Evolutionary conservation across 177 flowering plant species (phyloP), one percentile per base, ranked within the genome.

Genomic region (Tripterygium wilfordii): DNA sequence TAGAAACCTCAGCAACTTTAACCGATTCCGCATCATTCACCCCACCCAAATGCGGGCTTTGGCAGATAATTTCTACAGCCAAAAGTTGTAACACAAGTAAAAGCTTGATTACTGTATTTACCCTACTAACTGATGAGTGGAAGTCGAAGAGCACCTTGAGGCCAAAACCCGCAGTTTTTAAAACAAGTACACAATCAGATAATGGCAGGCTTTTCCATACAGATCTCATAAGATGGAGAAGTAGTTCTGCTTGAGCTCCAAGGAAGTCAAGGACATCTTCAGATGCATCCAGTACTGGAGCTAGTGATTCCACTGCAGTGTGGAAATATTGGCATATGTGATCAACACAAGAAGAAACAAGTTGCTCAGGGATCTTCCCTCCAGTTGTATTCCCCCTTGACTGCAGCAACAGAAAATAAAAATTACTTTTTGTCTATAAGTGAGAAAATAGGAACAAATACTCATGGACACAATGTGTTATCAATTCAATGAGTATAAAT

Each of bases 211-310:
- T 63, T 60, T 60, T 63, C 18, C 35, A 32, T 22, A 49, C 45
- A 42, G 56, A 60, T 64, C 69, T 79, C 36, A 72, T 35, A 35
- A 86, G 78, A 63, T 52, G 62, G 33, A 84, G 71, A 33, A 92
- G 76, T 15, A 92, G 50, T 56, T 88, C 88, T 45, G 70, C 68
- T 74, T 77, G 85, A 17, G 83, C 75, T 20, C 68, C 66, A 53
- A 86, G 69, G 51, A 68, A 71, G 53, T 68, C 54, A 49, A 82
- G 71, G 22, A 74, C 49, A 55, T 63, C 72, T 51, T 69, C 66
- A 28, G 70, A 65, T 52, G 62, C 72, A 69, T 74, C 77, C 16
- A 54, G 21, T 45, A 57, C 31, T 5, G 67, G 69, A 43, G 66
- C 57, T 51, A 85, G 40, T 22, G 76, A 62, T 50, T 74, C 77